Percentiles rank a stretch among this genome's conserved stretches.
Conservation (phyloP, 495 filamentous ascomycete genomes). For the Tuber indicum region DNA sequence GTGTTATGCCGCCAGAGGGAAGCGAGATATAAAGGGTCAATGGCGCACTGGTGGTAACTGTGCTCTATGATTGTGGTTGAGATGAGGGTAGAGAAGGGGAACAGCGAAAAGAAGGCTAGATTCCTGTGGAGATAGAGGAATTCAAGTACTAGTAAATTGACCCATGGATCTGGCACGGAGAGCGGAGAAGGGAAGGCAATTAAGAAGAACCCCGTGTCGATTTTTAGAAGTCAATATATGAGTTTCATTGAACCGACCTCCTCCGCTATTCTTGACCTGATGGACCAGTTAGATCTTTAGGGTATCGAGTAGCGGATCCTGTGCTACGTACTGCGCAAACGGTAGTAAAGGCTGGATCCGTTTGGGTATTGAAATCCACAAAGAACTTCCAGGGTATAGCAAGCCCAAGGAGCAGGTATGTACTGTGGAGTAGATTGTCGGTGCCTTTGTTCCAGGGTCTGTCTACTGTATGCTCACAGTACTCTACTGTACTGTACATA, state of each 20-base stretch:
- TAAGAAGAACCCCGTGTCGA: constrained; percentile 3
- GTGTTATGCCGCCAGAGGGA: constrained; percentile 29
- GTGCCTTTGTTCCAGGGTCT: constrained; percentile 36
- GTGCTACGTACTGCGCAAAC: not conserved
- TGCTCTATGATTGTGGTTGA: not conserved
- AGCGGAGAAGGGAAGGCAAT: not conserved
- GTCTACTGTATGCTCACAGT: constrained; percentile 21
- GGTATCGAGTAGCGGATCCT: not conserved
- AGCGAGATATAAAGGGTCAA: constrained; percentile 23
- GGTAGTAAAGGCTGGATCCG: not conserved
- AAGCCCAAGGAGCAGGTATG: constrained; percentile 29
- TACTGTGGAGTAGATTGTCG: constrained; percentile 19
- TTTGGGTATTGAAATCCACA: not conserved
- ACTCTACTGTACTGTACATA: constrained; percentile 9
- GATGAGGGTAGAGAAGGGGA: not conserved
- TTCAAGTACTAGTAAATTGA: not conserved
- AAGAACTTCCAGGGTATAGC: constrained; percentile 17
- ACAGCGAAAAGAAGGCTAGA: not conserved
- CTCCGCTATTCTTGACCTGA: not conserved
- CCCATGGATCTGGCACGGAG: not conserved
- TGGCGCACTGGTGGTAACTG: constrained; percentile 3
- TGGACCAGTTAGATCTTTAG: not conserved
- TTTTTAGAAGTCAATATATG: constrained; percentile 6
- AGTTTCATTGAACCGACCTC: not conserved
- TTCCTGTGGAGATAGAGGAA: not conserved